These are phyloP conservation scores for Cutaneotrichosporon mucoides DNA, from an alignment of 1,284 basidiomycete species.

Conservation along the genomic window DNA sequence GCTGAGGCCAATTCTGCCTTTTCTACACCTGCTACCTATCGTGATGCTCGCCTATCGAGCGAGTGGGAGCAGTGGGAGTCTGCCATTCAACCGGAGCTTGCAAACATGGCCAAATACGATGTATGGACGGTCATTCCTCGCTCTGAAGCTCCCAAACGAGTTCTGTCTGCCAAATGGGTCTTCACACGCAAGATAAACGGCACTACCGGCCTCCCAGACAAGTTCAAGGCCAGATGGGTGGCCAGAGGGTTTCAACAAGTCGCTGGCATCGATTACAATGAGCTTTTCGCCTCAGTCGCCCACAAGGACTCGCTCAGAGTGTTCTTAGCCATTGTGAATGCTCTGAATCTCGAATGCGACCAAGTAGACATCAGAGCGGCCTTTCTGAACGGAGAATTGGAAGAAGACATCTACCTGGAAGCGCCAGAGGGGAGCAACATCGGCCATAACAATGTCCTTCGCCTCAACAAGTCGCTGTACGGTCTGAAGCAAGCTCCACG, in stretches of 20 bases:
- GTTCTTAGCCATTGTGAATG: constrained; percentile 22
- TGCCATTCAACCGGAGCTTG: constrained; percentile 19
- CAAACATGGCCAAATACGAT: constrained; percentile 22
- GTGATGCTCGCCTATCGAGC: not conserved
- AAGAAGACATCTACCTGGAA: constrained; percentile 16
- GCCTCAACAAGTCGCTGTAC: constrained; percentile 26
- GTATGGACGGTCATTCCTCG: constrained; percentile 14
- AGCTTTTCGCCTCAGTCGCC: constrained; percentile 20
- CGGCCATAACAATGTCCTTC: constrained; percentile 9
- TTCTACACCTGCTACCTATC: not conserved
- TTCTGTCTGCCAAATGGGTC: constrained; percentile 10
- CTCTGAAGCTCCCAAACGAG: not conserved
- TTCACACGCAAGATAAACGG: constrained; percentile 16
- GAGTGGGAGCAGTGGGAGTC: constrained; percentile 14
- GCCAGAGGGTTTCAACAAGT: constrained; percentile 15
- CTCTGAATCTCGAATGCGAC: constrained; percentile 24
- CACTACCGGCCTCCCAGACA: constrained; percentile 9
- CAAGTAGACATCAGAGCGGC: constrained; percentile 28
- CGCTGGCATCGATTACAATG: constrained; percentile 21
- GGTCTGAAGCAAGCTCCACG: constrained; percentile 28
- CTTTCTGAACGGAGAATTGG: constrained; percentile 13
- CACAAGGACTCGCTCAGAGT: constrained; percentile 27
- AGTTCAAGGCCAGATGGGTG: constrained; percentile 19
- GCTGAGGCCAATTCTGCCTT: too few relatives aligned
- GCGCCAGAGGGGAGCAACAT: constrained; percentile 24